Evolutionary conservation across 345 rosid genomes (phyloP), one percentile per base, ranked within the genome.

Genomic region (Arabis hirsuta): DNA sequence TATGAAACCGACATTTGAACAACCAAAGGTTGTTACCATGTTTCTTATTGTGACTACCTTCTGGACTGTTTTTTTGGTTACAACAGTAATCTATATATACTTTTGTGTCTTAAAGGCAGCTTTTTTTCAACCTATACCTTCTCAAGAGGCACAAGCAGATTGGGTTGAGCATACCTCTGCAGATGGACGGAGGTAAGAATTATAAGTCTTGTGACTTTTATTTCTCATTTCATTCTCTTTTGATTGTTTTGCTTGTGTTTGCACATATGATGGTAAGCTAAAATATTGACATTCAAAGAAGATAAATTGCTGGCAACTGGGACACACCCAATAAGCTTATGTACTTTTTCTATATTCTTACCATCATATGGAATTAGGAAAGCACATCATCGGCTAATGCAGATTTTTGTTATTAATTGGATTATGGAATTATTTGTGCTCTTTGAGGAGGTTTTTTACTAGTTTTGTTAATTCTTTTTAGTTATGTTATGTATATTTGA

Each of bases 91-190:
- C 9, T 48, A 64, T 55, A 29, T 39, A 3, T 56, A 32, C 58
- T 36, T 71, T 24, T 57, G 65, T 45, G n/a, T 34, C 58, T 77
- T 62, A 32, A 45, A 78, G 81, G 59, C 42, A 16, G 69, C 46
- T 60, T 54, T 39, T 53, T 20, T 31, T 36, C 72, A 72, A 67
- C 84, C 78, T 59, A 82, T 74, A 63, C 76, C 86, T 51, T 44
- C 73, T 34, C 82, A 73, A 70, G 85, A 62, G 73, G 79, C 71
- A 47, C 65, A 55, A 68, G 81, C 85, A 54, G 92, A 91, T 69
- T 95, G 99, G 99, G 81, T 82, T 69, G 97, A 91, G 81, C 99
- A 95, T 79, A 71, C 79, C 32, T 84, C 94, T 80, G 82, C 88
- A 12, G 88, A 85, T 79, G 96, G 99, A 79, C 85, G 85, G 80